Evolutionary conservation across 352 stramenopile species (phyloP).

Genomic region (Phytophthora nicotianae): DNA sequence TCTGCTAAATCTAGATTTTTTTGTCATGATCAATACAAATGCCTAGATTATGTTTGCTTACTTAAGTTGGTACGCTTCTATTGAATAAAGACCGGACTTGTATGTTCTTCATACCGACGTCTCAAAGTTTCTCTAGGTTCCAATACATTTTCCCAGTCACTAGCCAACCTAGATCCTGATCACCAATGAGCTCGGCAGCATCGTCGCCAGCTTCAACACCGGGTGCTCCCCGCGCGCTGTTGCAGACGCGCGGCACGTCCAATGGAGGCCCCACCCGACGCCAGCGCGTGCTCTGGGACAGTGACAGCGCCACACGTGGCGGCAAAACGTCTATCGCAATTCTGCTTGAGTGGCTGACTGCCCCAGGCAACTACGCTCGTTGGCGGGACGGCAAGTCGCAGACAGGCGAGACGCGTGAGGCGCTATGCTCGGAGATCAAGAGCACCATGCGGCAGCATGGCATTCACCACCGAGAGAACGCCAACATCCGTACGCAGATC

Average conservation of each 20-base stretch:
- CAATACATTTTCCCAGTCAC: constrained; percentile 13
- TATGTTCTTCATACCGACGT: too few species aligned
- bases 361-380: constrained; percentile 66
- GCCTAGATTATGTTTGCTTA: too few species aligned
- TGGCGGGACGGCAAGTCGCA: constrained; percentile 73
- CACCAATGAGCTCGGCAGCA: constrained; percentile 10
- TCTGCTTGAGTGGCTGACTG: constrained; percentile 70
- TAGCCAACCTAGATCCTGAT: constrained; percentile 12
- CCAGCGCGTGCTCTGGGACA: constrained; percentile 82
- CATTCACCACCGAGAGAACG: constrained; percentile 75
- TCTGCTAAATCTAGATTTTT: too few species aligned
- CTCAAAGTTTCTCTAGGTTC: constrained; percentile 13
- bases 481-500: constrained; percentile 84
- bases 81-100: too few species aligned
- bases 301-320: constrained; percentile 59
- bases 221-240: neutral
- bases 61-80: too few species aligned
- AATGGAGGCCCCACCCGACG: constrained; percentile 28
- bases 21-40: too few species aligned
- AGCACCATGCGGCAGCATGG: constrained; percentile 58
- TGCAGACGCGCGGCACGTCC: constrained; percentile 2
- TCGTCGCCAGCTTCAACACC: constrained; percentile 25
- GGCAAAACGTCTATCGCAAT: constrained; percentile 79
- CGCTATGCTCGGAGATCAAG: constrained; percentile 79
- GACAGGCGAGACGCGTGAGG: constrained; percentile 71